Evolutionary conservation across 2,329 filamentous ascomycete genomes (phyloP).

Genomic region (Diaporthe citrichinensis): DNA sequence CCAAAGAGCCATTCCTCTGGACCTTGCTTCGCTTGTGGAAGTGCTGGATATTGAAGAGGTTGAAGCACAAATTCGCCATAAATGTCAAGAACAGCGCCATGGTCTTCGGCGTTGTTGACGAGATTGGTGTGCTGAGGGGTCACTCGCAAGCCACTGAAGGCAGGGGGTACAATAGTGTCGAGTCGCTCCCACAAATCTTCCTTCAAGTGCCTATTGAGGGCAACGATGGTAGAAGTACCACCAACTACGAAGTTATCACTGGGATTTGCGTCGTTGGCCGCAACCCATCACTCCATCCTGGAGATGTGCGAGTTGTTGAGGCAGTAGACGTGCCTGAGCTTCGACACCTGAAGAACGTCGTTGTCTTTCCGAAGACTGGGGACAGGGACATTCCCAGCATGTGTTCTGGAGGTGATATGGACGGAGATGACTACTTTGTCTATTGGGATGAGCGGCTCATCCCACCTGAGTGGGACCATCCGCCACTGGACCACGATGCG

Average conservation of each 20-base stretch:
- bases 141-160: constrained; percentile 65
- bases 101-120: constrained; percentile 89
- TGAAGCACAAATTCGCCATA: constrained; percentile 94
- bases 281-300: constrained; percentile 94
- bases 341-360: constrained; percentile 83
- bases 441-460: constrained; percentile 88
- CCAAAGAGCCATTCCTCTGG: constrained; percentile 83
- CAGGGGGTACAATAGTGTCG: constrained; percentile 55
- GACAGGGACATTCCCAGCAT: constrained; percentile 91
- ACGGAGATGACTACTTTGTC: constrained; percentile 95
- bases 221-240: constrained; percentile 63
- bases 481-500: constrained; percentile 81
- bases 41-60: constrained; percentile 87
- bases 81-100: constrained; percentile 87
- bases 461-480: constrained; percentile 77
- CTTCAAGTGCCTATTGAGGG: constrained; percentile 75
- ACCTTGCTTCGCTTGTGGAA: constrained; percentile 88
- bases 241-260: constrained; percentile 74
- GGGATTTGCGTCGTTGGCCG: constrained; percentile 88
- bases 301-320: constrained; percentile 89
- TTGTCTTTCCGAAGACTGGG: constrained; percentile 88
- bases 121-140: constrained; percentile 82
- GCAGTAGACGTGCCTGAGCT: constrained; percentile 84
- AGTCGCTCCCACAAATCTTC: constrained; percentile 84
- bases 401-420: constrained; percentile 95